Base-by-base conservation (phyloP, 2,329 filamentous ascomycete species). In the Penicillium thymicola region DNA sequence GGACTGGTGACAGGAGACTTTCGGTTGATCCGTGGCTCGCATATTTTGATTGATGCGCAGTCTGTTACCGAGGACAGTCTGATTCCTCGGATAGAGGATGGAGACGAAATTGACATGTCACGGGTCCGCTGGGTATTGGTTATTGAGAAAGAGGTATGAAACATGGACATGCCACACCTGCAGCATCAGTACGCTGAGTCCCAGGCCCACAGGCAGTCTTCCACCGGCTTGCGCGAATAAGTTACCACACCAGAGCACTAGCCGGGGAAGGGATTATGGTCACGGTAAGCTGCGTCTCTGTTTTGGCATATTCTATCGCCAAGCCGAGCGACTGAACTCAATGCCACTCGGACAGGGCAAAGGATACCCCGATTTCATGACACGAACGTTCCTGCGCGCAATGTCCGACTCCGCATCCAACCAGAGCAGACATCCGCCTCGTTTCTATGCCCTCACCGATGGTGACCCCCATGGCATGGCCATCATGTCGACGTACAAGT, bases 401-500 rank as follows among this genome's bases (percentile, higher is more conserved):
- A 63, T 84, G 25, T 73, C 72, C 52, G 72, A 69, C 6, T 73
- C n/a, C 59, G 57, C 23, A 69, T 69, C 53, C 27, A 56, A 41
- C 23, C 55, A 32, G 51, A 63, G 5, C 62, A 41, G 16, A 25
- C 71, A 8, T 72, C 45, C 30, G 5, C 59, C 77, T 14, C 76
- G 74, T 9, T 78, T 85, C 50, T 82, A 79, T 58, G 80, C 77
- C 2, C 74, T 88, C 2, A 78, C 84, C 23, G 85, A 88, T 60
- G 79, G 78, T 48, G 85, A 88, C 64, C 85, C 85, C 0, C 83
- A 88, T 63, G 85, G 85, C 2, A 76, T 88, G 57, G 79, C 78
- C 11, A 87, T 88, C 49, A 75, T 86, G 67, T 83, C 81, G 14
- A 85, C 80, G 8, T 88, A 87, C 75, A 85, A 84, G 62, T 78